These are phyloP conservation scores for Monosiga brevicollis DNA, from an alignment of 78 protist genomes.

Conservation along the genomic window DNA sequence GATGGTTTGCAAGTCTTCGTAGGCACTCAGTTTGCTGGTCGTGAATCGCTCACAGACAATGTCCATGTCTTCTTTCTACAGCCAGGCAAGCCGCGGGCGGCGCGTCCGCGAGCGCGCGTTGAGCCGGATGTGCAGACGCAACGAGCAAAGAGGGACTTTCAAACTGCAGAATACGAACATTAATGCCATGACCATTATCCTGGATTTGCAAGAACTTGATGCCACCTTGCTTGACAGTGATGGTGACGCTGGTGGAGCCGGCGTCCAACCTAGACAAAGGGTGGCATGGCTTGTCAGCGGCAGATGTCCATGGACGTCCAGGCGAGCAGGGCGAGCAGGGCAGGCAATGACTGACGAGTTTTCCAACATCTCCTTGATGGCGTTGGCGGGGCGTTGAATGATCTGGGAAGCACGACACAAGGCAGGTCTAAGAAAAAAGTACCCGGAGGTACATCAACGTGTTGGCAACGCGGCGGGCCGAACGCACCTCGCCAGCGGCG, in stretches of 20 bases:
- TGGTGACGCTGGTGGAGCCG: constrained; percentile 59
- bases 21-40: constrained; percentile 68
- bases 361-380: constrained; percentile 84
- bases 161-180: neutral
- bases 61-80: constrained; percentile 63
- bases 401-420: constrained; percentile 2
- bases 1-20: constrained; percentile 73
- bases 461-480: neutral
- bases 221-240: constrained; percentile 76
- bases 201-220: constrained; percentile 65
- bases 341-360: no score
- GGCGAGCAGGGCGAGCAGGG: no score
- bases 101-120: neutral
- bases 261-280: no score
- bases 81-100: neutral
- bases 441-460: neutral
- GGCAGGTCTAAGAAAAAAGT: neutral
- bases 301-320: no score
- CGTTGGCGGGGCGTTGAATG: constrained; percentile 67
- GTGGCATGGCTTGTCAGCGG: no score
- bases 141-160: neutral
- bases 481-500: constrained; percentile 92
- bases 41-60: constrained; percentile 86
- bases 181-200: constrained; percentile 89
- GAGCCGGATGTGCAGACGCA: neutral